Conservation (phyloP, 1,284 basidiomycete species). For the Ustilago curta region DNA sequence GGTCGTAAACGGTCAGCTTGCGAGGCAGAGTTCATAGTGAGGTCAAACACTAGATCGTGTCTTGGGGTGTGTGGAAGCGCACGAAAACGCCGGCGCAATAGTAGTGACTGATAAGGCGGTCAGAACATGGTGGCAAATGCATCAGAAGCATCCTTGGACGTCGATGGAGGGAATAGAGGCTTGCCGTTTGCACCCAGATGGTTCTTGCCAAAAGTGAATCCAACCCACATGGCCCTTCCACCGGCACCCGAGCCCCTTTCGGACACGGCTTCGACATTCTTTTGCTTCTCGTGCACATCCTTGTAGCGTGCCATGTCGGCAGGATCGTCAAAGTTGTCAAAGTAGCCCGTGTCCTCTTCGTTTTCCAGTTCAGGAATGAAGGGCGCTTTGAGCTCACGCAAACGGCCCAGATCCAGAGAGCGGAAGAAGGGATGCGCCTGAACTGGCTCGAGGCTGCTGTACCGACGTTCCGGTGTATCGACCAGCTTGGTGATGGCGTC, state of each 20-base stretch:
- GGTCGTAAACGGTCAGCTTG: slow-evolving; percentile 1
- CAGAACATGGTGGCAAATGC: slow-evolving; percentile 64
- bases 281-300: slow-evolving; percentile 97
- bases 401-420: slow-evolving; percentile 79
- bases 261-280: slow-evolving; percentile 86
- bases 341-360: slow-evolving; percentile 94
- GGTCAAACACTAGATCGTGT: background rate
- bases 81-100: no score
- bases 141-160: slow-evolving; percentile 48
- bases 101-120: background rate
- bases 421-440: slow-evolving; percentile 87
- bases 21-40: background rate
- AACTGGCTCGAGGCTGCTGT: slow-evolving; percentile 80
- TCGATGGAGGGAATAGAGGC: slow-evolving; percentile 25
- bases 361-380: slow-evolving; percentile 96
- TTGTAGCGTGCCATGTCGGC: slow-evolving; percentile 94
- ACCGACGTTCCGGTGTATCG: slow-evolving; percentile 82
- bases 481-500: slow-evolving; percentile 89
- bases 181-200: slow-evolving; percentile 48
- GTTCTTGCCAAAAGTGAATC: slow-evolving; percentile 83
- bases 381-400: slow-evolving; percentile 84
- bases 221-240: slow-evolving; percentile 88
- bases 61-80: background rate
- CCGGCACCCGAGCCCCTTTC: slow-evolving; percentile 74
- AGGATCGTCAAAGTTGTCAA: slow-evolving; percentile 90